Evolutionary conservation across 2,329 filamentous ascomycete species (phyloP).

Genomic region (Lasiodiplodia hormozganensis): DNA sequence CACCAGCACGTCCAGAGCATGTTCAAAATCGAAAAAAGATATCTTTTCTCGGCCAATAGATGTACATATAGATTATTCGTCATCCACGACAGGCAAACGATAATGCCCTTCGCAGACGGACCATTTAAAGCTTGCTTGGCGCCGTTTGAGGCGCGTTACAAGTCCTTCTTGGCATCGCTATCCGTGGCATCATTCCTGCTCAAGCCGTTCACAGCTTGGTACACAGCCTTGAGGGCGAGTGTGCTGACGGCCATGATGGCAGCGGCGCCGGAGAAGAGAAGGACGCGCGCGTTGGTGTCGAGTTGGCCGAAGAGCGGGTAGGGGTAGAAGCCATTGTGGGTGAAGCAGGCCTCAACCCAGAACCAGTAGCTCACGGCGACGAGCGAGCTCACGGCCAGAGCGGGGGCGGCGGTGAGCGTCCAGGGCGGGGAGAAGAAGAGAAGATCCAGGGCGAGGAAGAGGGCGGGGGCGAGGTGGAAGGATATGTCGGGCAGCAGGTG

Average conservation of each 20-base stretch:
- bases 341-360: constrained; percentile 77
- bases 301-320: constrained; percentile 83
- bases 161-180: constrained; percentile 3
- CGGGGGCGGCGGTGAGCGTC: constrained; percentile 67
- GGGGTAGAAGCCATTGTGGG: constrained; percentile 75
- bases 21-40: not conserved
- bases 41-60: not conserved
- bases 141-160: not conserved
- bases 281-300: constrained; percentile 67
- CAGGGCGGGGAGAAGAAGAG: constrained; percentile 76
- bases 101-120: not conserved
- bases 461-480: constrained; percentile 70
- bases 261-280: constrained; percentile 64
- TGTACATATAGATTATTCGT: not conserved
- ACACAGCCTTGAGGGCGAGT: constrained; percentile 57
- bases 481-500: constrained; percentile 34
- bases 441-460: constrained; percentile 70
- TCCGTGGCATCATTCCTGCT: not conserved
- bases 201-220: constrained; percentile 69
- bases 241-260: constrained; percentile 22
- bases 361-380: constrained; percentile 75
- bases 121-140: not conserved
- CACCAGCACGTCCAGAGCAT: not conserved
- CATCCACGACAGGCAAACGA: not conserved
- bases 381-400: constrained; percentile 63